Evolutionary conservation across 108 stramenopile genomes (phyloP).

Genomic region (Aurantiochytrium sp.): DNA sequence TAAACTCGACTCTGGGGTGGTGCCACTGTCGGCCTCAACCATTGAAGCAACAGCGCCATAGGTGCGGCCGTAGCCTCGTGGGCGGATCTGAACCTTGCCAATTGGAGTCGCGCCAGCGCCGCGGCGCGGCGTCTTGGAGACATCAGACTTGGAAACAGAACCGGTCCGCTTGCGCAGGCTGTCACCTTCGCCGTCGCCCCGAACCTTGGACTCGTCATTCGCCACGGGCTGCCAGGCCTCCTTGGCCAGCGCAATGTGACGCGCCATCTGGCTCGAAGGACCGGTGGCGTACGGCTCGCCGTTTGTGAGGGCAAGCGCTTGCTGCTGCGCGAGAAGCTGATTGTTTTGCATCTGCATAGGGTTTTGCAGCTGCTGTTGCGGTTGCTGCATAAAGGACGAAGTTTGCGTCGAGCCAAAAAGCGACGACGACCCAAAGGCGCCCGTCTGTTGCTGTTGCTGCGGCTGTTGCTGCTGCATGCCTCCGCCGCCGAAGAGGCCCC

Average conservation of each 20-base stretch:
- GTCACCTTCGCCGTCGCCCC: not conserved
- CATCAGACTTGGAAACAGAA: not conserved
- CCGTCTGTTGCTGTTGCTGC: not conserved
- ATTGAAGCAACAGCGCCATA: not conserved
- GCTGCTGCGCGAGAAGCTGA: not conserved
- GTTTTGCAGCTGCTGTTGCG: not conserved
- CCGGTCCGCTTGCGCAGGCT: not conserved
- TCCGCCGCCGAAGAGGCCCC: conserved; percentile 13
- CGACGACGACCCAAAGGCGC: too few species aligned
- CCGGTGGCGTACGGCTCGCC: conserved; percentile 16
- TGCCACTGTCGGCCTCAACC: not conserved
- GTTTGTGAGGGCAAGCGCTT: not conserved
- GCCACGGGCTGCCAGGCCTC: not conserved
- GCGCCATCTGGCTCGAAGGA: not conserved
- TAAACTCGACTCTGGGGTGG: not conserved
- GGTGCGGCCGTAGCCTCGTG: not conserved
- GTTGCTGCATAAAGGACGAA: not conserved
- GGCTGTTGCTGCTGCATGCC: not conserved
- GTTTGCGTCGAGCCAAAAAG: not conserved
- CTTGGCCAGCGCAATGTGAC: not conserved
- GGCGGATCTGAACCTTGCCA: not conserved
- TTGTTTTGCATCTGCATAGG: not conserved
- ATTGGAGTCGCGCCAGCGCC: not conserved
- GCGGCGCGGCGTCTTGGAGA: not conserved
- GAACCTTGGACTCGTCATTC: not conserved